Evolutionary conservation across 305 asterid genomes (phyloP).

Genomic region (Fraxinus albicans): DNA sequence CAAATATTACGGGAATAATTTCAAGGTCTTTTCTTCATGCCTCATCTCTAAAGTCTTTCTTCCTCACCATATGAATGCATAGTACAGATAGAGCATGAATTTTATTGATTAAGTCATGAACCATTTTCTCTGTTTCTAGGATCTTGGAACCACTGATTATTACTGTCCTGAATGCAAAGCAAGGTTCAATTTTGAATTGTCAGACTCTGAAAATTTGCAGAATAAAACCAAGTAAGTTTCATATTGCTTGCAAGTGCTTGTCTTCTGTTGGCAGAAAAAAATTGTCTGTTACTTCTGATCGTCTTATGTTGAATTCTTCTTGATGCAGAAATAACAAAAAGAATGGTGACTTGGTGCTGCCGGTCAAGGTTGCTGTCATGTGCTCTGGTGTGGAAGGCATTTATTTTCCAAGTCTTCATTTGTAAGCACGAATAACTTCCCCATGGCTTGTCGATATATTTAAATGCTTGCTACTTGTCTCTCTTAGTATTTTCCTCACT

Average conservation of each 20-base stretch:
- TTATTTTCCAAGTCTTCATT: slow-evolving; percentile 93
- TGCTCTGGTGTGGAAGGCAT: slow-evolving; percentile 90
- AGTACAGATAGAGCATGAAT: slow-evolving; percentile 16
- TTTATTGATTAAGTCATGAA: slow-evolving; percentile 22
- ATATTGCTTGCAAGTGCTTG: slow-evolving; percentile 18
- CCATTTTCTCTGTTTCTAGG: slow-evolving; percentile 47
- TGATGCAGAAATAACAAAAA: slow-evolving; percentile 65
- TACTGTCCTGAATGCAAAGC: slow-evolving; percentile 99
- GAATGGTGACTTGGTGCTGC: slow-evolving; percentile 51
- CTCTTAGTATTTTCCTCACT: background rate
- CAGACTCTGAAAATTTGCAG: slow-evolving; percentile 76
- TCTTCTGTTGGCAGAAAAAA: background rate
- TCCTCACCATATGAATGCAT: slow-evolving; percentile 10
- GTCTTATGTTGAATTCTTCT: slow-evolving; percentile 17
- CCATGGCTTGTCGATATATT: background rate
- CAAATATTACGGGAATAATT: slow-evolving; percentile 52
- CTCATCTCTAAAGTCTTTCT: slow-evolving; percentile 19
- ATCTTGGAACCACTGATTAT: slow-evolving; percentile 59
- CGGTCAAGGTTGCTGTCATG: slow-evolving; percentile 77
- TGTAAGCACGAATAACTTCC: slow-evolving; percentile 51
- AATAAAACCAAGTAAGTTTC: slow-evolving; percentile 64
- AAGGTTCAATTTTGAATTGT: slow-evolving; percentile 80
- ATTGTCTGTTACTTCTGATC: slow-evolving; percentile 13
- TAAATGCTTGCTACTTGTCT: background rate
- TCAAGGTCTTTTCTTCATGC: slow-evolving; percentile 51